Evolutionary conservation across 2,329 filamentous ascomycete species (phyloP).

Genomic region (Cladophialophora yegresii): DNA sequence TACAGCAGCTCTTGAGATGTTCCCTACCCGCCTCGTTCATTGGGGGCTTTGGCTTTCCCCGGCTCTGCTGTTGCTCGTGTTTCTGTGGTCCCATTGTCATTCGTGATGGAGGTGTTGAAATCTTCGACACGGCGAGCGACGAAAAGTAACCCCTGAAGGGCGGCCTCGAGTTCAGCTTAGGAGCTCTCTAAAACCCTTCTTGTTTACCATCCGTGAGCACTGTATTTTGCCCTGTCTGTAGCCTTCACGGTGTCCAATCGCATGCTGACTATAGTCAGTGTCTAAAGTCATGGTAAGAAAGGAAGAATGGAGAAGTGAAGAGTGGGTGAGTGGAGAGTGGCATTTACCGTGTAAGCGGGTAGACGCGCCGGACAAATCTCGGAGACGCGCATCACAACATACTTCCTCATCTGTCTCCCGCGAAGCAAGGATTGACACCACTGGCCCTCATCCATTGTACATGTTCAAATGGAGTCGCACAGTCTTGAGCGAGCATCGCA

Average conservation of each 20-base stretch:
- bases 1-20: background rate
- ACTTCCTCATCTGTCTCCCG: background rate
- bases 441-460: background rate
- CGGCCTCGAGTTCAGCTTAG: no score
- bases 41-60: background rate
- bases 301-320: background rate
- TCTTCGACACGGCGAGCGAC: no score
- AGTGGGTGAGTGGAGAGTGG: background rate
- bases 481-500: conserved; percentile 60
- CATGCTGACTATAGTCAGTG: background rate
- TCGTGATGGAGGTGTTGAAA: no score
- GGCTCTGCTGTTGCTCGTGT: background rate
- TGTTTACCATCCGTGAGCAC: background rate
- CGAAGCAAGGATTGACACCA: background rate
- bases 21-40: no score
- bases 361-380: conserved; percentile 1
- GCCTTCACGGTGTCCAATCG: background rate
- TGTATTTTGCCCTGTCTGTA: background rate
- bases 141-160: no score
- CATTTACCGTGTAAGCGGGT: no score
- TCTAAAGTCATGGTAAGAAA: background rate
- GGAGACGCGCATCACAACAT: background rate
- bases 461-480: conserved; percentile 28
- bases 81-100: background rate
- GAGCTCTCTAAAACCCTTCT: no score